Evolutionary conservation across 148 eudicot species (phyloP).

Genomic region (Linanthus parryae): DNA sequence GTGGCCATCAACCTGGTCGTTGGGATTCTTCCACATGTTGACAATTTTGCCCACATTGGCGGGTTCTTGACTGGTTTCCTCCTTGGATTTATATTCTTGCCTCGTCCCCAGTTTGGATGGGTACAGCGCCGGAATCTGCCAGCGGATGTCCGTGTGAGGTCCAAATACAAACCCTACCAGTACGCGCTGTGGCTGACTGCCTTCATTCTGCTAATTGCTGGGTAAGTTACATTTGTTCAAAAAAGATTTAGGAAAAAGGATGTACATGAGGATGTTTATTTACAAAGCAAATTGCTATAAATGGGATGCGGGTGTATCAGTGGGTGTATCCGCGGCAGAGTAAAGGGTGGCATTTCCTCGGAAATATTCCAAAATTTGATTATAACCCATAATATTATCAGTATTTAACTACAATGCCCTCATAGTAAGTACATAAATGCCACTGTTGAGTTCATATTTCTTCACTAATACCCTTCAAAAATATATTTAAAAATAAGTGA

Average conservation of each 20-base stretch:
- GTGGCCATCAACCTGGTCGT: conserved; percentile 45
- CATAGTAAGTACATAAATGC: no score
- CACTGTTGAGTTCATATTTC: no score
- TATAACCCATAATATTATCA: background rate
- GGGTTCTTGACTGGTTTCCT: conserved; percentile 68
- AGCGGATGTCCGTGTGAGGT: conserved; percentile 21
- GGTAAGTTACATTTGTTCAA: conserved; percentile 33
- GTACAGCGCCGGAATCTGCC: conserved; percentile 27
- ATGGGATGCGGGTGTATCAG: background rate
- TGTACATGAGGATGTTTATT: background rate
- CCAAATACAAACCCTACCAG: conserved; percentile 65
- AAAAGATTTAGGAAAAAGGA: no score
- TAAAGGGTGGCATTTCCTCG: no score
- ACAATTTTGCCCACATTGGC: conserved; percentile 59
- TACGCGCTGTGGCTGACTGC: conserved; percentile 43
- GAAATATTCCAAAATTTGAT: no score
- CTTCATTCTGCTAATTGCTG: conserved; percentile 46
- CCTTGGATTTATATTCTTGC: conserved; percentile 66
- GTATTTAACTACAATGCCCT: no score
- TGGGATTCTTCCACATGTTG: conserved; percentile 60
- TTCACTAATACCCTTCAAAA: no score
- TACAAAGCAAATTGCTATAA: background rate
- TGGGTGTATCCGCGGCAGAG: background rate
- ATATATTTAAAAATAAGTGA: no score
- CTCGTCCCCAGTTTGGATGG: conserved; percentile 66